Percentiles rank a stretch among this genome's conserved stretches.
These are phyloP conservation scores for Penicillium expansum DNA, from an alignment of 2,329 filamentous ascomycete species.

Conservation along the genomic window DNA sequence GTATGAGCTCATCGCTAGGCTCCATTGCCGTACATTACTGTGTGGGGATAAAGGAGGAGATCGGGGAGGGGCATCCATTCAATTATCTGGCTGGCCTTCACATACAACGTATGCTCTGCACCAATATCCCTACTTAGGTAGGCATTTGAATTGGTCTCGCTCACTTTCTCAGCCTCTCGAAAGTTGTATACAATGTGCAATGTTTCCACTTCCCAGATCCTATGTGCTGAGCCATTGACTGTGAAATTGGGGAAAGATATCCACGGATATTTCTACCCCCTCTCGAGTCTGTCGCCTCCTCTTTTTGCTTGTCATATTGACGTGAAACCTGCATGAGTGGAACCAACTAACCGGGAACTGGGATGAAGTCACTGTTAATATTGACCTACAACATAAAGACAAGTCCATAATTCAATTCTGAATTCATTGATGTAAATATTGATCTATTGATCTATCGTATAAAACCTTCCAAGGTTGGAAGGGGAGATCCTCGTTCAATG, in stretches of 20 bases:
- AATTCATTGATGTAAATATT: not conserved
- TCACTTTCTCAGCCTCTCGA: not conserved
- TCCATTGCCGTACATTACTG: not conserved
- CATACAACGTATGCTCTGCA: not conserved
- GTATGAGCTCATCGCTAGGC: not conserved
- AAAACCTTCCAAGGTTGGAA: no score
- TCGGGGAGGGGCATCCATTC: not conserved
- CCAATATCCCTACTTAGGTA: not conserved
- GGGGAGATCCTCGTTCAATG: no score
- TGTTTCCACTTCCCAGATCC: not conserved
- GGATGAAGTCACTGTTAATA: constrained; percentile 1
- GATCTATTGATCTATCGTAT: not conserved
- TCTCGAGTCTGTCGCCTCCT: not conserved
- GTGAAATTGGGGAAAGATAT: not conserved
- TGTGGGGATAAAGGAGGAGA: not conserved
- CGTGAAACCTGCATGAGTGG: constrained; percentile 9
- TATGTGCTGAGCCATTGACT: not conserved
- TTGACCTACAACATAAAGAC: not conserved
- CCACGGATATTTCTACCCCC: not conserved
- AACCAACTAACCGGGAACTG: not conserved
- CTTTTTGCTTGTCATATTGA: constrained; percentile 5
- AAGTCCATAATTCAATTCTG: not conserved
- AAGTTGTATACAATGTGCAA: not conserved
- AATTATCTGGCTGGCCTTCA: not conserved
- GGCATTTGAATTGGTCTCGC: not conserved